Evolutionary conservation across 2,329 filamentous ascomycete species (phyloP).

Genomic region (Colletotrichum australisinense): DNA sequence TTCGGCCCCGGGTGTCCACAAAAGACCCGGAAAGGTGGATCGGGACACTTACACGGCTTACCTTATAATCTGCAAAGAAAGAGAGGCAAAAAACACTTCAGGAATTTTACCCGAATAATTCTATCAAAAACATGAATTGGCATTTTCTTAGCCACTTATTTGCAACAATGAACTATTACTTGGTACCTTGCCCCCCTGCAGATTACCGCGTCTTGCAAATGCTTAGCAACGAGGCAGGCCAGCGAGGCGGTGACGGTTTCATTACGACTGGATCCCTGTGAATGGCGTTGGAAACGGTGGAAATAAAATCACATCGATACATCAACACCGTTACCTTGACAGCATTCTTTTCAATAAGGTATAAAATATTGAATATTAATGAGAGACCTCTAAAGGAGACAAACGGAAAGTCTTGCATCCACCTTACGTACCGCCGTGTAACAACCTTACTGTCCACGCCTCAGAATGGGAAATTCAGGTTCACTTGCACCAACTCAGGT

Average conservation of each 20-base stretch:
- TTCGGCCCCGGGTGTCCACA: not conserved
- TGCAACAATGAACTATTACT: too few species aligned
- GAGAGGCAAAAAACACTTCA: not conserved
- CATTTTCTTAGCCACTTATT: too few species aligned
- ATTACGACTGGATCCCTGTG: not conserved
- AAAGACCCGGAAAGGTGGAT: not conserved
- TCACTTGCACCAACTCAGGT: not conserved
- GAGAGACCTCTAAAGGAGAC: not conserved
- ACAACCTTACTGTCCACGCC: not conserved
- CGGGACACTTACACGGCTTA: not conserved
- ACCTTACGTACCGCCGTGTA: not conserved
- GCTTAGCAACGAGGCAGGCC: too few species aligned
- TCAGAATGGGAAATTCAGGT: not conserved
- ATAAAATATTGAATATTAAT: too few species aligned
- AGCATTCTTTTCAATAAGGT: too few species aligned
- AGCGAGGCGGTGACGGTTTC: not conserved
- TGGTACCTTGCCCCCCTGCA: not conserved
- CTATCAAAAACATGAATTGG: accelerated
- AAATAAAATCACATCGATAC: not conserved
- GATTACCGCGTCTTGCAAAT: not conserved
- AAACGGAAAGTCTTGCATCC: not conserved
- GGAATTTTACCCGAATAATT: too few species aligned
- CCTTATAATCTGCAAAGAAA: not conserved
- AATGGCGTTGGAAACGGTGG: not conserved
- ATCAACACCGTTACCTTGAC: too few species aligned